Evolutionary conservation across 805 yeast species (phyloP), one percentile per base, ranked within the genome.

Genomic region (Candida silvicultrix): DNA sequence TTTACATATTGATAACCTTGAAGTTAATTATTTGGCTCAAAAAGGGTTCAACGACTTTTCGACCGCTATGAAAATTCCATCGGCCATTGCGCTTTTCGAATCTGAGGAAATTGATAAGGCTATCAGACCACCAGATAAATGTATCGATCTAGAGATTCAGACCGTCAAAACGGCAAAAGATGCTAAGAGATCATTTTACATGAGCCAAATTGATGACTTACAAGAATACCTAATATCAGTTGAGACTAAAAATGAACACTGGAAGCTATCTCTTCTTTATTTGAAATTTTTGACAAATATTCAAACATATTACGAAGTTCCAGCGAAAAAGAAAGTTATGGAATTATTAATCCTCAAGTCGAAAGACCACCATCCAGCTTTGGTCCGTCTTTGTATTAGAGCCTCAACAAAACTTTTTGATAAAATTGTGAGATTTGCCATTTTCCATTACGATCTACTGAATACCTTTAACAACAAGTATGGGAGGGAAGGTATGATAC

Each of bases 111-210:
- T 49, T 53, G 64, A 41, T 56, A 73, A 73, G 14, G 41, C 66
- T 2, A 75, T 85, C 25, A 69, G 75, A 48, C 92, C 92, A 0
- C 81, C 83, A 0, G 90, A 82, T 55, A 67, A 64, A 20, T 67
- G 64, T 18, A 75, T 82, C 43, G 81, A 77, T 41, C 50, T 72
- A 25, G 87, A 84, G 56, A 74, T 85, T 23, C 64, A 71, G 16
- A 78, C 83, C 0, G 78, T 86, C 14, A 73, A 68, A 38, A 49
- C 67, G n/a, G 90, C 90, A 0, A 86, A 86, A 53, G 77, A 75
- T 19, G 68, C 63, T 44, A 86, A 84, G 59, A 68, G 83, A 49
- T 58, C 58, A 10, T 32, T 62, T 0, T 75, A 75, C 46, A 52
- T 72, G 19, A 65, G 67, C 0, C 58, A 70, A 16, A 52, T 85